Evolutionary conservation across 129 eudicot genomes (phyloP).

Genomic region (Heracleum sosnowskyi): DNA sequence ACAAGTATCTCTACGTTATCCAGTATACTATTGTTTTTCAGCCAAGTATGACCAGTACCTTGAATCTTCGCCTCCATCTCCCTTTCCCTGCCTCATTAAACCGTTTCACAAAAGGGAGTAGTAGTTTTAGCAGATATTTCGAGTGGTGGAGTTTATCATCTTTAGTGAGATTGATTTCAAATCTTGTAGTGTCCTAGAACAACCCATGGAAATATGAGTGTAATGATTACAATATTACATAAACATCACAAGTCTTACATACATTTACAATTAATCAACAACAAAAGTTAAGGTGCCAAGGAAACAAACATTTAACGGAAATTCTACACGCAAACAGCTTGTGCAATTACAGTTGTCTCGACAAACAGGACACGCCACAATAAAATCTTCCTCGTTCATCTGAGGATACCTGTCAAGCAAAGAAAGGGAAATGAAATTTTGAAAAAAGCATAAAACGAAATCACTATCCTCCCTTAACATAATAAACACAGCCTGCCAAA

Average conservation of each 20-base stretch:
- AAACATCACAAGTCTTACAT: neutral
- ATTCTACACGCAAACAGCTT: neutral
- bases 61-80: slow-evolving; percentile 56
- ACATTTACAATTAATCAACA: neutral
- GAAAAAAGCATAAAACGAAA: too few relatives aligned
- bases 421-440: too few relatives aligned
- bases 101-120: slow-evolving; percentile 54
- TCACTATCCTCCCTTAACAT: too few relatives aligned
- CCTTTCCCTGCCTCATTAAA: slow-evolving; percentile 49
- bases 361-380: neutral
- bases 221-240: too few relatives aligned
- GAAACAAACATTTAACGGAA: neutral
- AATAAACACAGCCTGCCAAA: too few relatives aligned
- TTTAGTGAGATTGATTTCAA: neutral
- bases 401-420: too few relatives aligned
- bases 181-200: neutral
- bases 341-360: slow-evolving; percentile 1
- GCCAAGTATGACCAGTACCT: slow-evolving; percentile 28
- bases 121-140: slow-evolving; percentile 34
- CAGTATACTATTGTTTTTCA: neutral
- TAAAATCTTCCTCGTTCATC: neutral
- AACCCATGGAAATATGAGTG: neutral
- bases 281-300: neutral
- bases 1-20: neutral
- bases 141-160: slow-evolving; percentile 20